phyloP scores from a whole-genome alignment of 2,329 filamentous ascomycete species.

The Nigrospora sphaerica region DNA sequence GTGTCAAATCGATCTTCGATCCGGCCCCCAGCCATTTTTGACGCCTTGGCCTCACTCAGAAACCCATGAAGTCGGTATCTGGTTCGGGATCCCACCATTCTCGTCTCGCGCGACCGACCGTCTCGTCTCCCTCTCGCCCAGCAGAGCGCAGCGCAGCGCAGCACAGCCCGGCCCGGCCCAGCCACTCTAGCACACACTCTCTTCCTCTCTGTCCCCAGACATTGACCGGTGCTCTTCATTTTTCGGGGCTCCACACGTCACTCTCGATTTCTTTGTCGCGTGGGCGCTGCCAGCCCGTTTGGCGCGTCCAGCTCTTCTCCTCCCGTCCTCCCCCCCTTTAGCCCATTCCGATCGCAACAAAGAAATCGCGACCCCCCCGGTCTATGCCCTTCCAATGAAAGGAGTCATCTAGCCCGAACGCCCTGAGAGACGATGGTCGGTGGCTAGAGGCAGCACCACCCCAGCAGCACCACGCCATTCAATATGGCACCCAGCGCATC shows the following conservation, averaged over 20 bases:
- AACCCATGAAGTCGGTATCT: too few species aligned
- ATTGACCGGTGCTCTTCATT: slow-evolving; percentile 1
- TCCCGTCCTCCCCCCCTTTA: slow-evolving; percentile 5
- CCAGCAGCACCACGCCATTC: slow-evolving; percentile 53
- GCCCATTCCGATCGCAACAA: slow-evolving; percentile 8
- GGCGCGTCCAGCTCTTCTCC: neutral
- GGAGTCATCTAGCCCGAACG: slow-evolving; percentile 22
- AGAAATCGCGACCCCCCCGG: slow-evolving; percentile 11
- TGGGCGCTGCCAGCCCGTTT: slow-evolving; percentile 12
- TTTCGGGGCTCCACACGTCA: slow-evolving; percentile 22
- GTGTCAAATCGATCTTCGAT: too few species aligned
- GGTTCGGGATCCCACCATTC: too few species aligned
- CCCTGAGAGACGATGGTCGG: slow-evolving; percentile 49
- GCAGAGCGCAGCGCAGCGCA: too few species aligned
- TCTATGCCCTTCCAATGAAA: slow-evolving; percentile 25
- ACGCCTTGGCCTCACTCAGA: too few species aligned
- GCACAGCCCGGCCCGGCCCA: too few species aligned
- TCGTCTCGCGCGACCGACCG: too few species aligned
- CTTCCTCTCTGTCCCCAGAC: slow-evolving; percentile 8
- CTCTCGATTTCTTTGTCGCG: slow-evolving; percentile 25
- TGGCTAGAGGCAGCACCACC: slow-evolving; percentile 44
- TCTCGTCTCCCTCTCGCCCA: too few species aligned
- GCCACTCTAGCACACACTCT: neutral
- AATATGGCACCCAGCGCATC: slow-evolving; percentile 54
- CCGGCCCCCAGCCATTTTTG: too few species aligned